Evolutionary conservation across 2,329 filamentous ascomycete species (phyloP).

Genomic region (Neurospora crassa): DNA sequence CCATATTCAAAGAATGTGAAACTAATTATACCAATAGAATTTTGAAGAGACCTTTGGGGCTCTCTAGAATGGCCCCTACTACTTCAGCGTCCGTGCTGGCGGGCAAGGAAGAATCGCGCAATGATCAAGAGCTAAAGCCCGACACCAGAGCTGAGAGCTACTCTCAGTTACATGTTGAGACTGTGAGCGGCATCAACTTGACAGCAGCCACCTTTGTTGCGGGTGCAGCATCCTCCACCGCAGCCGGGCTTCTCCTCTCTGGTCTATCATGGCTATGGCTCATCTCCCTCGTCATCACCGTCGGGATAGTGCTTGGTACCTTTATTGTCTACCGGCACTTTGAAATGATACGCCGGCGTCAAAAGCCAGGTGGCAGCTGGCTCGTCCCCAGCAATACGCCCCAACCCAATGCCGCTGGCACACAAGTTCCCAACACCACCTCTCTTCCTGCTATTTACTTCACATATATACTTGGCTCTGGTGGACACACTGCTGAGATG

Average conservation of each 20-base stretch:
- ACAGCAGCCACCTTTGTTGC: not conserved
- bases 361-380: not conserved
- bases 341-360: not conserved
- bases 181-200: not conserved
- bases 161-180: not conserved
- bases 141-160: not conserved
- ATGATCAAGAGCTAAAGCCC: not conserved
- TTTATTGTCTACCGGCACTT: not conserved
- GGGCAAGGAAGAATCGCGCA: not conserved
- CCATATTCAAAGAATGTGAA: not conserved
- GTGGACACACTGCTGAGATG: slow-evolving; percentile 94
- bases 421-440: slow-evolving; percentile 8
- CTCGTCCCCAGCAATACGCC: not conserved
- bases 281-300: not conserved
- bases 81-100: not conserved
- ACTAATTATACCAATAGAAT: not conserved
- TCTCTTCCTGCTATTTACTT: slow-evolving; percentile 39
- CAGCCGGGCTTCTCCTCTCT: not conserved
- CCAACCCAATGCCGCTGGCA: not conserved
- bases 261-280: not conserved
- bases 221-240: not conserved
- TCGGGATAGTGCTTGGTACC: not conserved
- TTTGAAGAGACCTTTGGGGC: not conserved
- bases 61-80: not conserved
- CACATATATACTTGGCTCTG: slow-evolving; percentile 79